These are phyloP conservation scores for Aspergillus quadricinctus DNA, from an alignment of 2,329 filamentous ascomycete genomes.

Conservation along the genomic window DNA sequence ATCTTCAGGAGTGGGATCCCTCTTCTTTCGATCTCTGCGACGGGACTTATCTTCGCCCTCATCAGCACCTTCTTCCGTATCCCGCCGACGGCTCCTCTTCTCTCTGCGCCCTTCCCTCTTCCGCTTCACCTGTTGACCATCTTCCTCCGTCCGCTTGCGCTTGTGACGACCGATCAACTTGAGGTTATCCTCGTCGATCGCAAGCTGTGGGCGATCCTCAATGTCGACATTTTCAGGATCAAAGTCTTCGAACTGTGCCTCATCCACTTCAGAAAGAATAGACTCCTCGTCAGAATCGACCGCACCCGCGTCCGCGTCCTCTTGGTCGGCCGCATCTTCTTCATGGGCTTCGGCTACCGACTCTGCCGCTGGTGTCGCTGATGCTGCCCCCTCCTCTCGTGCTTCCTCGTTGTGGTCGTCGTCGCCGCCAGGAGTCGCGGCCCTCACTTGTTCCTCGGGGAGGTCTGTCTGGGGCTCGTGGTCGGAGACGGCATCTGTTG, in stretches of 20 bases:
- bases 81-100: constrained; percentile 66
- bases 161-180: constrained; percentile 60
- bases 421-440: constrained; percentile 23
- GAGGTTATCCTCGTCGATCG: constrained; percentile 59
- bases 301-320: constrained; percentile 21
- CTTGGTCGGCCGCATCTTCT: constrained; percentile 18
- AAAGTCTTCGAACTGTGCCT: constrained; percentile 62
- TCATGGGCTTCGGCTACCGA: constrained; percentile 19
- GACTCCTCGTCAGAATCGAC: constrained; percentile 58
- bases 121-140: constrained; percentile 65
- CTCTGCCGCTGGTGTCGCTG: constrained; percentile 13
- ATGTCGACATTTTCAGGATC: constrained; percentile 58
- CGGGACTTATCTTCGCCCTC: constrained; percentile 46
- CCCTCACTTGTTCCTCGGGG: constrained; percentile 20
- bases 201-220: constrained; percentile 54
- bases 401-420: constrained; percentile 14
- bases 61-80: constrained; percentile 55
- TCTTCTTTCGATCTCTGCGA: constrained; percentile 49
- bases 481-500: constrained; percentile 11
- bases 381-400: constrained; percentile 4
- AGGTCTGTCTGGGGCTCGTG: constrained; percentile 7
- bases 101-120: constrained; percentile 53
- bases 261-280: constrained; percentile 60
- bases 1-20: constrained; percentile 56
- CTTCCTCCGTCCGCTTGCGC: constrained; percentile 59